phyloP scores from a whole-genome alignment of 164 flowering plant genomes.

The Protea cynaroides region DNA sequence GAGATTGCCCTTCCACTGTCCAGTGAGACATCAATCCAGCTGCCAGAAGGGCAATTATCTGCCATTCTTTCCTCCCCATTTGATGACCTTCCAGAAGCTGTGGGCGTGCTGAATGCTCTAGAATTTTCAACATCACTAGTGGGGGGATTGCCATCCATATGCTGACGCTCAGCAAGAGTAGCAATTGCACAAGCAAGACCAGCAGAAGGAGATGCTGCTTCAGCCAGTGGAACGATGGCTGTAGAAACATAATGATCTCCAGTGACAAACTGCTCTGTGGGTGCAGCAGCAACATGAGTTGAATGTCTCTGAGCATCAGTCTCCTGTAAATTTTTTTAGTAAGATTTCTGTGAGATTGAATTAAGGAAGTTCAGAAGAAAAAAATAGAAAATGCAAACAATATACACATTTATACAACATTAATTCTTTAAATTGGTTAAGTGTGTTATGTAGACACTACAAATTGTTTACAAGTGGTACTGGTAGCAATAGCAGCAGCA shows the following conservation, averaged over 20 bases:
- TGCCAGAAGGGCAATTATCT: constrained; percentile 28
- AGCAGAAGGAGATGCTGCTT: constrained; percentile 71
- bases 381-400: no score
- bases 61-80: constrained; percentile 20
- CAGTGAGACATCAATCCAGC: constrained; percentile 27
- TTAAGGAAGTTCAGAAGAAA: no score
- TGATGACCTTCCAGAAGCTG: constrained; percentile 27
- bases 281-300: constrained; percentile 19
- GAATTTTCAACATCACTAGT: constrained; percentile 15
- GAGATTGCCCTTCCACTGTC: constrained; percentile 23
- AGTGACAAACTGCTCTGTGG: constrained; percentile 25
- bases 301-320: constrained; percentile 31
- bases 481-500: no score
- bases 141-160: constrained; percentile 38
- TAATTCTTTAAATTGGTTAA: no score
- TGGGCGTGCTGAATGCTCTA: constrained; percentile 24
- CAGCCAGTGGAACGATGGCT: constrained; percentile 21
- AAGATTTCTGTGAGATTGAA: not conserved
- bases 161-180: constrained; percentile 86
- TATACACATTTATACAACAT: no score
- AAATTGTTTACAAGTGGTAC: no score
- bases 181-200: constrained; percentile 96
- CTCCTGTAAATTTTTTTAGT: constrained; percentile 34
- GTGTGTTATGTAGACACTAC: no score
- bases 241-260: constrained; percentile 28